These are phyloP conservation scores for Cadophora sp. DNA, from an alignment of 2,329 filamentous ascomycete species.

Conservation along the genomic window DNA sequence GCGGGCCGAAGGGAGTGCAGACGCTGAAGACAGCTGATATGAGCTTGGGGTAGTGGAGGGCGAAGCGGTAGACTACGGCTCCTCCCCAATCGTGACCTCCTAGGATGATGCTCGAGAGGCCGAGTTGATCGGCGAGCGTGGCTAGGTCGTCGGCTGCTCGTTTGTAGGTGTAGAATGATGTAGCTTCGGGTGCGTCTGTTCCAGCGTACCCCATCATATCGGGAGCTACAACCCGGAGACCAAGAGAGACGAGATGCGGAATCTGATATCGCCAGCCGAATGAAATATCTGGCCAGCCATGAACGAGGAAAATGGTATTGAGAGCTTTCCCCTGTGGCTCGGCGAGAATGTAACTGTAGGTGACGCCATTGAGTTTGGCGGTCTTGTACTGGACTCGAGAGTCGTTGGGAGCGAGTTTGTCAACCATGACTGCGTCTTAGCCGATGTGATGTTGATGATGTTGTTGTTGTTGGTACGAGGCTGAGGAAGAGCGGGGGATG, in stretches of 20 bases:
- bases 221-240: conserved; percentile 80
- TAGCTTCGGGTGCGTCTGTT: conserved; percentile 70
- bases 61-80: conserved; percentile 74
- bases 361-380: conserved; percentile 69
- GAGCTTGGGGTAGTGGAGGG: conserved; percentile 75
- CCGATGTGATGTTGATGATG: neutral
- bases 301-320: conserved; percentile 57
- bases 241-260: conserved; percentile 73
- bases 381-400: conserved; percentile 69
- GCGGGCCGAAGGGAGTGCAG: conserved; percentile 76
- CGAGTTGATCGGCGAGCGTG: conserved; percentile 64
- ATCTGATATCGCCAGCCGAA: conserved; percentile 93
- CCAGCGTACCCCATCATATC: conserved; percentile 88
- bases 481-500: conserved; percentile 7
- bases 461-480: conserved; percentile 8
- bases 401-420: conserved; percentile 72
- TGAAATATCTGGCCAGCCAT: conserved; percentile 80
- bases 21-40: conserved; percentile 79
- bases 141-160: conserved; percentile 77
- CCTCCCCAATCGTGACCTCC: conserved; percentile 94
- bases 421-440: conserved; percentile 53
- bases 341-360: conserved; percentile 70
- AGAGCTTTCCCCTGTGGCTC: conserved; percentile 53
- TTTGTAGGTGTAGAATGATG: conserved; percentile 73
- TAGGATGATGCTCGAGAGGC: conserved; percentile 69